These are phyloP conservation scores for Skeletonema marinoi DNA, from an alignment of 108 stramenopile species.

Conservation along the genomic window DNA sequence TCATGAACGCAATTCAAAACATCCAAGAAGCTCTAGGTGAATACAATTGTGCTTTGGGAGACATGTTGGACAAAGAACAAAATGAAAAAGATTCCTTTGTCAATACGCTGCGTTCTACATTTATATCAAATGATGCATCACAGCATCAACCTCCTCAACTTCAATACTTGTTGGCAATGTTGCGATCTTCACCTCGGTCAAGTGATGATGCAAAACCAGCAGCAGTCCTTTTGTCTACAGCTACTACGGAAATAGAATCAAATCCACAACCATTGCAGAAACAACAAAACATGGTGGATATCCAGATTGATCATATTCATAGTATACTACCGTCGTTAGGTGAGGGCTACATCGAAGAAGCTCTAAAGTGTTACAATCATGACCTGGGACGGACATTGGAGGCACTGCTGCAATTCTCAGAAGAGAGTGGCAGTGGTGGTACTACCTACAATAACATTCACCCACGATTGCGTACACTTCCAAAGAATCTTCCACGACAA, in stretches of 20 bases:
- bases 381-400: constrained; percentile 67
- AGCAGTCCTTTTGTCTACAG: neutral
- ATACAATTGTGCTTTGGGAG: constrained; percentile 35
- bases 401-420: constrained; percentile 50
- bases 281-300: constrained; percentile 34
- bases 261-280: neutral
- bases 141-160: constrained; percentile 27
- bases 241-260: neutral
- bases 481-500: constrained; percentile 44
- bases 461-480: constrained; percentile 34
- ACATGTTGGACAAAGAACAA: constrained; percentile 39
- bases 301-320: constrained; percentile 41
- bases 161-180: constrained; percentile 40
- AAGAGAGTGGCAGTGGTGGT: constrained; percentile 4
- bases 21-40: constrained; percentile 35
- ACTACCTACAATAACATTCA: constrained; percentile 17
- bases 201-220: constrained; percentile 4
- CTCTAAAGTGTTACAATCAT: constrained; percentile 65
- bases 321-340: constrained; percentile 73
- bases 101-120: constrained; percentile 22
- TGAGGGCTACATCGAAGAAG: constrained; percentile 82
- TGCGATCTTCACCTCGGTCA: constrained; percentile 21
- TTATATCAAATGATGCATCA: constrained; percentile 10
- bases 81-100: constrained; percentile 12
- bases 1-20: constrained; percentile 37